Evolutionary conservation across 2,329 filamentous ascomycete genomes (phyloP), one percentile per base, ranked within the genome.

Genomic region (Ophiostoma ips): DNA sequence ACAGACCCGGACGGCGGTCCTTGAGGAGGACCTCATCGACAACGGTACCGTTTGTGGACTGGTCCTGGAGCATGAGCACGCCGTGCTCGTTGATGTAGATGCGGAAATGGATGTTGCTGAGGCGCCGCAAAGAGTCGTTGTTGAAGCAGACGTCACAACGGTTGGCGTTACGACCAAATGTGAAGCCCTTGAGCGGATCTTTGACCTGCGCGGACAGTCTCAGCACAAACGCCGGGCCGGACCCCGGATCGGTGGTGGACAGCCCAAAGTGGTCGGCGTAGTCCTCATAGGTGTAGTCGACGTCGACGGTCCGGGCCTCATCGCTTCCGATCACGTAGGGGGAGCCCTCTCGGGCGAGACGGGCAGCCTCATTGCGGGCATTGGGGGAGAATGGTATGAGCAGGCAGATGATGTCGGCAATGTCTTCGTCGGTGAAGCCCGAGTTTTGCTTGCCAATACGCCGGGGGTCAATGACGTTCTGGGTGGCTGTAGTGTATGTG

Each of bases 101-200:
- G 49, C 87, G 83, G 63, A 96, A 98, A 63, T 98, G 92, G n/a
- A 84, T 75, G 62, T 96, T 95, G 70, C 90, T 96, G 53, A 98
- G 76, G 40, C 85, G 77, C 62, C 78, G 83, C 48, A 77, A 70
- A 1, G 76, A 75, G 56, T 90, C 83, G 55, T 81, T 72, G 34
- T 69, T 64, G 45, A 87, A 78, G 58, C 76, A 75, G 44, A 89
- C 67, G 52, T 98, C 92, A 64, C 86, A 92, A 33, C 77, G 73
- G 43, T 64, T 58, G 1, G 66, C 58, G 60, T 92, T 90, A 50
- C 92, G 81, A 30, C 92, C 92, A 64, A 98, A 96, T 40, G 79
- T 76, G 65, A 94, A 96, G 35, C 92, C 92, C 48, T 77, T 68
- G 3, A 69, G 61, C 7, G 82, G 78, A 57, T 84, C 75, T 60